Percentiles rank a stretch among this genome's conserved stretches.
phyloP scores from a whole-genome alignment of 2,329 filamentous ascomycete genomes.

The Penicillium expansum region DNA sequence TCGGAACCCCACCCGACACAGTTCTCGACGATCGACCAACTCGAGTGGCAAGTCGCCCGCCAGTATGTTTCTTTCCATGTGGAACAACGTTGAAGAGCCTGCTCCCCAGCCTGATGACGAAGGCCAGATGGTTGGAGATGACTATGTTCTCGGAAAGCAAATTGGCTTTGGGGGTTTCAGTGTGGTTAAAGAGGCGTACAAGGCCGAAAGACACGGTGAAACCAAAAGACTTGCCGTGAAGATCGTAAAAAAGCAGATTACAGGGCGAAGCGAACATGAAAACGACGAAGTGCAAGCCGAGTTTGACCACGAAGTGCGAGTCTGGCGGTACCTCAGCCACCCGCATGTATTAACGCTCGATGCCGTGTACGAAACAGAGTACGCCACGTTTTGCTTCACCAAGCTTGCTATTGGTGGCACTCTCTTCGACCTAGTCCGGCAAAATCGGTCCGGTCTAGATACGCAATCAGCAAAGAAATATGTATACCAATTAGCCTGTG shows the following conservation, averaged over 20 bases:
- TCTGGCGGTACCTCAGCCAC: conserved; percentile 65
- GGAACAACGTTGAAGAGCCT: conserved; percentile 43
- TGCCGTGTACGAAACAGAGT: conserved; percentile 64
- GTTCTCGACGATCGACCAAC: conserved; percentile 49
- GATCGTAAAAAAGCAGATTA: conserved; percentile 61
- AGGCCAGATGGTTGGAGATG: conserved; percentile 63
- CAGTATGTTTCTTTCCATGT: conserved; percentile 57
- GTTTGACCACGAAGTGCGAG: conserved; percentile 66
- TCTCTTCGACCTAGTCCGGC: conserved; percentile 60
- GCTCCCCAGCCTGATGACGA: conserved; percentile 61
- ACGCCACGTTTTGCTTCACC: conserved; percentile 68
- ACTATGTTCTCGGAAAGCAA: conserved; percentile 66
- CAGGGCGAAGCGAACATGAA: conserved; percentile 56
- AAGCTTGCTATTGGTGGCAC: conserved; percentile 63
- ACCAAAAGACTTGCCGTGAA: conserved; percentile 61
- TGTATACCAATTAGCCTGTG: conserved; percentile 61
- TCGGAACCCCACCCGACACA: conserved; percentile 33
- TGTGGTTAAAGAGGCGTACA: conserved; percentile 64
- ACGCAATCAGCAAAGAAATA: conserved; percentile 57
- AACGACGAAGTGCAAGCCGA: conserved; percentile 65
- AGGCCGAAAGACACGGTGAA: conserved; percentile 55
- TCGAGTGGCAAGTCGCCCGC: conserved; percentile 57
- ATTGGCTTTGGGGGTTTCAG: conserved; percentile 67
- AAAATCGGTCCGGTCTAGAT: conserved; percentile 54
- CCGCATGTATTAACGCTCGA: conserved; percentile 61